Percentiles rank a stretch among this genome's conserved stretches.
phyloP scores from a whole-genome alignment of 2,329 filamentous ascomycete genomes.

The Colletotrichum endophyticum region DNA sequence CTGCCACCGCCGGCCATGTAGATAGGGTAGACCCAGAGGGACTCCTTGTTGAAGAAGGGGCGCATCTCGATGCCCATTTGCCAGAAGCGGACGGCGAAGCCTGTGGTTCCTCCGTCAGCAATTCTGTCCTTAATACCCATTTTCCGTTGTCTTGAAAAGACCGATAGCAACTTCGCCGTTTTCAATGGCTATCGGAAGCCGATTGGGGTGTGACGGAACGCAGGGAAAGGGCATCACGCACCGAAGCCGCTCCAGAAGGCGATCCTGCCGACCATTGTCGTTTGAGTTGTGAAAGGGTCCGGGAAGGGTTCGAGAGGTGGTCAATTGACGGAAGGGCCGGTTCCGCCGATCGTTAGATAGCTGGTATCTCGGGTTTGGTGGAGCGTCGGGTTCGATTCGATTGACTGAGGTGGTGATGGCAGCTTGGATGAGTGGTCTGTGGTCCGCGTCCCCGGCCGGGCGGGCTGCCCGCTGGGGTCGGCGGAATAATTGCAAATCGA shows the following conservation, averaged over 20 bases:
- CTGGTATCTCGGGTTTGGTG: background rate
- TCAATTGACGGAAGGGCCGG: slow-evolving; percentile 4
- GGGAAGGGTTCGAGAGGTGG: background rate
- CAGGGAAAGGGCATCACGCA: slow-evolving; percentile 51
- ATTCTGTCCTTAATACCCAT: background rate
- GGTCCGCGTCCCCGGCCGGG: background rate
- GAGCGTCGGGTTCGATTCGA: background rate
- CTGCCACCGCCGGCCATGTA: slow-evolving; percentile 86
- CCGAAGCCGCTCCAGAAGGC: slow-evolving; percentile 92
- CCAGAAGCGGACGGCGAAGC: slow-evolving; percentile 90
- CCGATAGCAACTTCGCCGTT: background rate
- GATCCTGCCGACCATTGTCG: slow-evolving; percentile 66
- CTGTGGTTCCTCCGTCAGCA: slow-evolving; percentile 52
- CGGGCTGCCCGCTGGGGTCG: background rate
- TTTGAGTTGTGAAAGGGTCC: background rate
- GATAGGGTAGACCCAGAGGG: slow-evolving; percentile 89
- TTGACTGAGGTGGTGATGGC: slow-evolving; percentile 8
- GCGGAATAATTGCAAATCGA: slow-evolving; percentile 21
- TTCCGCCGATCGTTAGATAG: slow-evolving; percentile 1
- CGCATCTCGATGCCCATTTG: slow-evolving; percentile 99
- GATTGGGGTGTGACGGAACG: background rate
- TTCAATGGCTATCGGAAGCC: background rate
- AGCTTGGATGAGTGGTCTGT: slow-evolving; percentile 9
- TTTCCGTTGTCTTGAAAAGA: slow-evolving; percentile 7
- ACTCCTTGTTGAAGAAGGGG: slow-evolving; percentile 84